Conservation (phyloP, 495 filamentous ascomycete species). For the Aspergillus wentii region DNA sequence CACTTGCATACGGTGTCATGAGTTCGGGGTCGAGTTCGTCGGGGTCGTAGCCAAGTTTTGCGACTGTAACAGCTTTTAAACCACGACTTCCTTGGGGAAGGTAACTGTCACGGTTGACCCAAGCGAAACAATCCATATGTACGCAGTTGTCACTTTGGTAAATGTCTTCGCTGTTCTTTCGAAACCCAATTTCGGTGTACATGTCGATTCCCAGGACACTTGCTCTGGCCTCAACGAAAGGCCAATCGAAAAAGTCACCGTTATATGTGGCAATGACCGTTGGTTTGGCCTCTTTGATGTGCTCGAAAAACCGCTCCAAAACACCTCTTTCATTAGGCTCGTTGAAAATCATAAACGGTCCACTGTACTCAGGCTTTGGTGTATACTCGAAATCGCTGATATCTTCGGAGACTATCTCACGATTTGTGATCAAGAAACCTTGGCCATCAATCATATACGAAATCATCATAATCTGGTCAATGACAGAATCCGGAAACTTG, state of each 20-base stretch:
- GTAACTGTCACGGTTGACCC: constrained; percentile 98
- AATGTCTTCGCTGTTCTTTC: constrained; percentile 89
- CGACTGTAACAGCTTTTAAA: constrained; percentile 94
- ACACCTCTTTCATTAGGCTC: constrained; percentile 88
- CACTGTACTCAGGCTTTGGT: constrained; percentile 91
- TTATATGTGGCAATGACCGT: constrained; percentile 99
- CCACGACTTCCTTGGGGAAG: constrained; percentile 95
- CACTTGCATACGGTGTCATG: constrained; percentile 92
- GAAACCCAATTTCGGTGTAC: constrained; percentile 97
- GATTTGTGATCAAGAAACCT: constrained; percentile 96
- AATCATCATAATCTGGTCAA: constrained; percentile 99
- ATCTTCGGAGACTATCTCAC: constrained; percentile 96
- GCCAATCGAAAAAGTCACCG: constrained; percentile 99
- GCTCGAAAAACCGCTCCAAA: constrained; percentile 88
- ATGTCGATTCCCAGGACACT: constrained; percentile 96
- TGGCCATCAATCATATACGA: constrained; percentile 99
- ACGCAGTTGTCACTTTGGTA: constrained; percentile 93
- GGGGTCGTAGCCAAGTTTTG: constrained; percentile 96
- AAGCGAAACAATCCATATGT: constrained; percentile 98
- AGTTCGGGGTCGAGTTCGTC: constrained; percentile 97
- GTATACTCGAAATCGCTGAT: constrained; percentile 98
- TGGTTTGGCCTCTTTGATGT: constrained; percentile 90
- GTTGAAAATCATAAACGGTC: constrained; percentile 96
- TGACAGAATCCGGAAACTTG: constrained; percentile 94
- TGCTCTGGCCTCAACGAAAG: constrained; percentile 90